A percentile compares a stretch with the other conserved stretches of the same genome.
Conservation (phyloP, 176 grass and related monocot species). For the Cenchrus purpureus region DNA sequence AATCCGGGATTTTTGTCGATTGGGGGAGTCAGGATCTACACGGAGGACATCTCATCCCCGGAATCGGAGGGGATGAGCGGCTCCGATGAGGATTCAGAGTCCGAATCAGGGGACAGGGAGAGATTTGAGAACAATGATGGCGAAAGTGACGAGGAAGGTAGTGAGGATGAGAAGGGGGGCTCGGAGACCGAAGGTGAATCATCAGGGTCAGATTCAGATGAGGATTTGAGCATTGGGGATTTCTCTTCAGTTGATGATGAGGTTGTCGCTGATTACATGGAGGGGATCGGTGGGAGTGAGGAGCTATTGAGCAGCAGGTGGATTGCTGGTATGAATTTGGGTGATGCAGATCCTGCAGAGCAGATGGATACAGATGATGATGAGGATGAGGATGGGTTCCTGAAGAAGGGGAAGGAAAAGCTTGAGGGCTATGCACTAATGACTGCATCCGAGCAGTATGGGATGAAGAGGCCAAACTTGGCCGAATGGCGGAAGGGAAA, state of each 20-base stretch:
- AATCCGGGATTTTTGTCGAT: slow-evolving; percentile 71
- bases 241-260: slow-evolving; percentile 72
- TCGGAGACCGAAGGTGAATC: slow-evolving; percentile 27
- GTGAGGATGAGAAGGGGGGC: slow-evolving; percentile 24
- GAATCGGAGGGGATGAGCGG: slow-evolving; percentile 56
- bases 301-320: slow-evolving; percentile 61
- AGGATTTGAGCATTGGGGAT: slow-evolving; percentile 46
- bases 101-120: slow-evolving; percentile 22
- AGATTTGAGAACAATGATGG: slow-evolving; percentile 40
- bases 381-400: slow-evolving; percentile 62
- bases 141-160: slow-evolving; percentile 30
- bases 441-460: slow-evolving; percentile 69
- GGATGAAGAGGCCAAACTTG: slow-evolving; percentile 70
- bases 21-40: slow-evolving; percentile 80
- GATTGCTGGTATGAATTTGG: slow-evolving; percentile 54
- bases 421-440: slow-evolving; percentile 71
- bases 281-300: slow-evolving; percentile 64
- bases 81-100: slow-evolving; percentile 46
- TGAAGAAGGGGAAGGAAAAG: slow-evolving; percentile 49
- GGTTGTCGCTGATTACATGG: slow-evolving; percentile 78
- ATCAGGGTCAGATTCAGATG: slow-evolving; percentile 37
- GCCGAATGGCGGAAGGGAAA: slow-evolving; percentile 41
- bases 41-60: slow-evolving; percentile 71
- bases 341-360: slow-evolving; percentile 51
- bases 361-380: slow-evolving; percentile 55